Percentiles rank a stretch among this genome's conserved stretches.
phyloP scores from a whole-genome alignment of 1,284 basidiomycete genomes.

The Irpex sp. region DNA sequence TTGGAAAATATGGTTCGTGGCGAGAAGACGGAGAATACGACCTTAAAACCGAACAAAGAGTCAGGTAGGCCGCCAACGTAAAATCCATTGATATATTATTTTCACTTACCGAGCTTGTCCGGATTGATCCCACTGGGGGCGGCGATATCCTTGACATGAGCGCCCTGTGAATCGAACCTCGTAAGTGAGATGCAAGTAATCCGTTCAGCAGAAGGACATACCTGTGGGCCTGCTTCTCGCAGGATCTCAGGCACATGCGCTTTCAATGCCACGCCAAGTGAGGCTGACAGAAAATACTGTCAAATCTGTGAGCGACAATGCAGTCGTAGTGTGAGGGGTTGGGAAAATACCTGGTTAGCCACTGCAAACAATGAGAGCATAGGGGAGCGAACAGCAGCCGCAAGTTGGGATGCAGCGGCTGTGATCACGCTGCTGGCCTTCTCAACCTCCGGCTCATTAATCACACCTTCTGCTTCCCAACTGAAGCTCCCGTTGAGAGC shows the following conservation, averaged over 20 bases:
- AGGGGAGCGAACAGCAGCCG: slow-evolving; percentile 12
- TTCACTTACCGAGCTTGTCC: slow-evolving; percentile 9
- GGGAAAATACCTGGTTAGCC: not conserved
- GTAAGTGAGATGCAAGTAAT: not conserved
- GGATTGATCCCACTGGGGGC: not conserved
- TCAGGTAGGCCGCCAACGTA: slow-evolving; percentile 10
- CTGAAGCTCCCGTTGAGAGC: not conserved
- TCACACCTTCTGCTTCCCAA: slow-evolving; percentile 9
- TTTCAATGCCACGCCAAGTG: not conserved
- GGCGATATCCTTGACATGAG: slow-evolving; percentile 25
- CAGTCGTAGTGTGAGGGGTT: not conserved
- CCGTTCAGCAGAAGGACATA: not conserved
- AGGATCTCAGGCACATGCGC: not conserved
- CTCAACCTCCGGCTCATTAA: slow-evolving; percentile 8
- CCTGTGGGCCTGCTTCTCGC: not conserved
- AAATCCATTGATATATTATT: too few species aligned
- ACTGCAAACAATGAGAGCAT: slow-evolving; percentile 3
- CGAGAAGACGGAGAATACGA: not conserved
- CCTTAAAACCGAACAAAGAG: not conserved
- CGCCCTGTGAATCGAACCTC: slow-evolving; percentile 10
- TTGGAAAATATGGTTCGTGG: slow-evolving; percentile 22
- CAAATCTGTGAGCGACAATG: not conserved
- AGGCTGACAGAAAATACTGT: not conserved
- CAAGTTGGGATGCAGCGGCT: slow-evolving; percentile 16
- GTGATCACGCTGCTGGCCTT: slow-evolving; percentile 3